Evolutionary conservation across 179 eudicot genomes (phyloP).

Genomic region (Corrigiola litoralis): DNA sequence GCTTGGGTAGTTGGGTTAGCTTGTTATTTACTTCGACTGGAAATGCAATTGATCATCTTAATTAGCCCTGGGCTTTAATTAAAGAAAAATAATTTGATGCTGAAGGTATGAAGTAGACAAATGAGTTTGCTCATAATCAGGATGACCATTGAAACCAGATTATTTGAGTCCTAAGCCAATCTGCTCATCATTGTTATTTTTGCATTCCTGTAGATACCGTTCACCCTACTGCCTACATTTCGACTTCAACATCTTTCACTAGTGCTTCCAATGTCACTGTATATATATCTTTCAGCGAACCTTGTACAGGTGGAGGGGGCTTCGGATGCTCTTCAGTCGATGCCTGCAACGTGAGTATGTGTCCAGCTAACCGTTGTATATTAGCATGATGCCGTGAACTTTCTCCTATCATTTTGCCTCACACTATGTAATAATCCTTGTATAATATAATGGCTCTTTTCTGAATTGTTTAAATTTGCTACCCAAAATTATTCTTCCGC

Average conservation of each 20-base stretch:
- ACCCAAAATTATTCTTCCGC: constrained; percentile 17
- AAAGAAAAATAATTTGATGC: background rate
- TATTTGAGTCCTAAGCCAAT: background rate
- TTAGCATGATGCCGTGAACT: background rate
- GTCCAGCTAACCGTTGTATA: constrained; percentile 14
- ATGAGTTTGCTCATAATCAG: background rate
- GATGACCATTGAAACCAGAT: background rate
- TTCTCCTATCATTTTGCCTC: background rate
- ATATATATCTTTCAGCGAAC: constrained; percentile 72
- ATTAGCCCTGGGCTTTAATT: background rate
- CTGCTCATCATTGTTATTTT: constrained; percentile 4
- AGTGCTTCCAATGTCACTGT: constrained; percentile 49
- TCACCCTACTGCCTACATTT: constrained; percentile 74
- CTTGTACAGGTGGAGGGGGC: constrained; percentile 77
- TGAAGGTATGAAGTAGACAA: background rate
- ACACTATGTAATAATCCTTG: background rate
- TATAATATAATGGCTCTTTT: too few relatives aligned
- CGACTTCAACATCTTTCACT: constrained; percentile 58
- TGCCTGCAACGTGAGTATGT: constrained; percentile 84
- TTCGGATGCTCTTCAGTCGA: constrained; percentile 59
- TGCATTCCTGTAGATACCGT: constrained; percentile 54
- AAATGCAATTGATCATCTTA: background rate
- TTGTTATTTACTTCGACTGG: background rate
- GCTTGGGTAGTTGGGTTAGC: background rate
- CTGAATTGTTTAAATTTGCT: background rate